Evolutionary conservation across 257 asterid species (phyloP).

Genomic region (Solanum bukasovii): DNA sequence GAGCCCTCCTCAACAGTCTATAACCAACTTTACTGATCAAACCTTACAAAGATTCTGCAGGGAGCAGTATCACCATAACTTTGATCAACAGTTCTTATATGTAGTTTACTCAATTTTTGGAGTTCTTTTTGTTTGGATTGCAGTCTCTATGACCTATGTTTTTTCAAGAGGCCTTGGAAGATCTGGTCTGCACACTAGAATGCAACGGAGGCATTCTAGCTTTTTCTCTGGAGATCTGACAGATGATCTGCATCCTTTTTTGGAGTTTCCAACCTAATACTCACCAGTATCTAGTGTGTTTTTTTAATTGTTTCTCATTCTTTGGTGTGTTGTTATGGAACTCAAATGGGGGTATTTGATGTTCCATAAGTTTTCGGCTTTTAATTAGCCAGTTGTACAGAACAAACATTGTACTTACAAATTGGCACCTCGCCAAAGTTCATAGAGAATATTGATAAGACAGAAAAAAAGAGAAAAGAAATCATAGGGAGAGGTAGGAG

Average conservation of each 20-base stretch:
- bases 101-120: conserved; percentile 27
- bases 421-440: conserved; percentile 74
- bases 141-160: conserved; percentile 60
- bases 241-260: conserved; percentile 40
- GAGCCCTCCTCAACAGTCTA: conserved; percentile 92
- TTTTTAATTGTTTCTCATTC: conserved; percentile 42
- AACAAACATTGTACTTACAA: conserved; percentile 58
- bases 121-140: conserved; percentile 42
- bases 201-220: conserved; percentile 60
- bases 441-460: conserved; percentile 32
- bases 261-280: conserved; percentile 29
- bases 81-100: conserved; percentile 21
- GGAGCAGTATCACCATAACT: conserved; percentile 23
- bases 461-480: not conserved
- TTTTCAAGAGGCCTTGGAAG: conserved; percentile 61
- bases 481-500: conserved; percentile 23
- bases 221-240: conserved; percentile 37
- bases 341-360: conserved; percentile 43
- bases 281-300: conserved; percentile 37
- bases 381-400: conserved; percentile 74
- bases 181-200: conserved; percentile 57
- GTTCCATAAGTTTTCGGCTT: conserved; percentile 44
- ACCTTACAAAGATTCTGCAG: conserved; percentile 10
- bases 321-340: conserved; percentile 50
- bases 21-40: conserved; percentile 34